Evolutionary conservation across 2,329 filamentous ascomycete species (phyloP), one percentile per base, ranked within the genome.

Genomic region (Neocatenulostroma microsporum): DNA sequence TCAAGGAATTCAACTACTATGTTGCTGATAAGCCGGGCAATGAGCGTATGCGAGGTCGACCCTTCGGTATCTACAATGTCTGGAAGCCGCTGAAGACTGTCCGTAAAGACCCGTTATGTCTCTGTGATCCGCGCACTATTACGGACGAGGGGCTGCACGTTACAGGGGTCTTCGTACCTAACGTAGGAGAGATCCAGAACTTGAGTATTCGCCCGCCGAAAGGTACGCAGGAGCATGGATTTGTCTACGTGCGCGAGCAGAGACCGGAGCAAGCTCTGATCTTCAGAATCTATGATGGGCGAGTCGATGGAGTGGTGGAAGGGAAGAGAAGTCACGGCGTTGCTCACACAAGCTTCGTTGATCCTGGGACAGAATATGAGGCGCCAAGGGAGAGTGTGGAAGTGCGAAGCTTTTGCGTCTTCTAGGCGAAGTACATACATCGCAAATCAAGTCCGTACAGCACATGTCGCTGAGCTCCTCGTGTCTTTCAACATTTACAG

Each of bases 151-250:
- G 43, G 30, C 19, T 47, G 34, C 34, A 45, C 18, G 20, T 20
- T 13, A 34, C 36, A 4, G 43, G 39, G 24, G 41, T 47, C 3
- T 35, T 25, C 14, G 43, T 46, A 14, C 37, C 41, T 10, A 37
- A 40, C 31, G 34, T 47, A 19, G 44, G 42, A 13, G 44, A 47
- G 32, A 47, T 47, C 30, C 34, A 45, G 29, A 47, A 47, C 31
- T 44, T 45, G 27, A 13, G 37, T 9, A 27, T 47, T 20, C 27
- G 42, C 3, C 29, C 36, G 20, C 44, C 44, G 11, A 24, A 5
- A 12, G 19, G 30, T 3, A 33, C 15, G 3, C 28, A 39, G 11
- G 18, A 19, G 23, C 44, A 47, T 39, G 30, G 24, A n/a, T 47
- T 47, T 33, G 44, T 47, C 15, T 42, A 47, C 33, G 33, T 47